Percentiles rank a stretch among this genome's conserved stretches.
Evolutionary conservation across 179 eudicot species (phyloP).

Genomic region (Amaranthus tricolor): DNA sequence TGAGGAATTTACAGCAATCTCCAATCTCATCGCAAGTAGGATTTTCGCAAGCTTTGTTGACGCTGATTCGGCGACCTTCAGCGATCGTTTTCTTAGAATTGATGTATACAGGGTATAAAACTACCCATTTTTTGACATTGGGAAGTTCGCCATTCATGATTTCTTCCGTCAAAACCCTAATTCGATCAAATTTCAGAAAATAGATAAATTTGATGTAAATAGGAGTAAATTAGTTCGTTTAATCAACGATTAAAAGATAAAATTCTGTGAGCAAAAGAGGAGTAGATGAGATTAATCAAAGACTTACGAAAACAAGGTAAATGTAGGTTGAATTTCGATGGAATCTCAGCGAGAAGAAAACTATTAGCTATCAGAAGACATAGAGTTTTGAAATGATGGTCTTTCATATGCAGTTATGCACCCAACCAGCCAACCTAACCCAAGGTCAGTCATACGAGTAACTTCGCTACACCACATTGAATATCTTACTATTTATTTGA

Average conservation of each 20-base stretch:
- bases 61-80: constrained; percentile 71
- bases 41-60: constrained; percentile 78
- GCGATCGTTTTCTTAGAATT: constrained; percentile 84
- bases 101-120: constrained; percentile 78
- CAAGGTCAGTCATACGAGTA: too few species aligned
- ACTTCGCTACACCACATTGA: too few species aligned
- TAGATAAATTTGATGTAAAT: not conserved
- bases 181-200: constrained; percentile 13
- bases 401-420: too few species aligned
- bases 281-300: not conserved
- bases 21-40: constrained; percentile 76
- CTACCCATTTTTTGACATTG: constrained; percentile 69
- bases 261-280: not conserved
- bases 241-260: not conserved
- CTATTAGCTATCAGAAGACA: too few species aligned
- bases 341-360: not conserved
- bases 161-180: constrained; percentile 14
- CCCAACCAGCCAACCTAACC: too few species aligned
- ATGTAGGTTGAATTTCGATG: constrained; percentile 1
- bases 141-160: constrained; percentile 58
- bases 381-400: too few species aligned
- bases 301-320: not conserved
- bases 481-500: too few species aligned
- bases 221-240: not conserved
- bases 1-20: constrained; percentile 65